Evolutionary conservation across 495 filamentous ascomycete genomes (phyloP).

Genomic region (Aspergillus saccharolyticus): DNA sequence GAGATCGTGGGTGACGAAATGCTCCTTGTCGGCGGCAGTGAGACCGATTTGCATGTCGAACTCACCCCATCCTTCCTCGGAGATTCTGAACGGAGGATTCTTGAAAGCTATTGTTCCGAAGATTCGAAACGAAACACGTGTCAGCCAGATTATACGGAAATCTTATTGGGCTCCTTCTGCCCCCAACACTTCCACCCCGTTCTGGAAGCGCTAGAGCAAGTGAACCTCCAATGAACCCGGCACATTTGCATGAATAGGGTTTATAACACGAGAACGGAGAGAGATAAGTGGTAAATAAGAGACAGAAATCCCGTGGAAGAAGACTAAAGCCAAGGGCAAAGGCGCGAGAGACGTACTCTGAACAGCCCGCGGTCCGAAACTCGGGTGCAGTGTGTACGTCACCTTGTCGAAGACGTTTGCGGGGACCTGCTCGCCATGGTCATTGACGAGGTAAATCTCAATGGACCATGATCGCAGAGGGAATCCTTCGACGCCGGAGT

Average conservation of each 20-base stretch:
- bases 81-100: conserved; percentile 80
- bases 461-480: conserved; percentile 76
- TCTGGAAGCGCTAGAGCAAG: neutral
- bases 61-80: conserved; percentile 97
- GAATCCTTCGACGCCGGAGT: conserved; percentile 76
- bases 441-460: conserved; percentile 55
- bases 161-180: neutral
- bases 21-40: conserved; percentile 77
- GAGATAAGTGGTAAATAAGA: no score
- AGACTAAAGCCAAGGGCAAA: neutral
- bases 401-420: conserved; percentile 87
- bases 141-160: conserved; percentile 1
- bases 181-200: neutral
- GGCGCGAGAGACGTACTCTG: conserved; percentile 60
- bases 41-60: conserved; percentile 91
- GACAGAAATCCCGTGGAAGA: neutral
- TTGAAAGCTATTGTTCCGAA: conserved; percentile 55
- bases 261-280: no score
- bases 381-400: conserved; percentile 86
- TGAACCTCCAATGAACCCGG: neutral
- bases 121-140: neutral
- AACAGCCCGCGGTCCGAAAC: conserved; percentile 70
- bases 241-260: neutral
- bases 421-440: conserved; percentile 60
- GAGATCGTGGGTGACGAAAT: conserved; percentile 76